A percentile compares a stretch with the other conserved stretches of the same genome.
These are phyloP conservation scores for Kockiozyma suomiensis DNA, from an alignment of 805 yeast genomes.

Conservation along the genomic window DNA sequence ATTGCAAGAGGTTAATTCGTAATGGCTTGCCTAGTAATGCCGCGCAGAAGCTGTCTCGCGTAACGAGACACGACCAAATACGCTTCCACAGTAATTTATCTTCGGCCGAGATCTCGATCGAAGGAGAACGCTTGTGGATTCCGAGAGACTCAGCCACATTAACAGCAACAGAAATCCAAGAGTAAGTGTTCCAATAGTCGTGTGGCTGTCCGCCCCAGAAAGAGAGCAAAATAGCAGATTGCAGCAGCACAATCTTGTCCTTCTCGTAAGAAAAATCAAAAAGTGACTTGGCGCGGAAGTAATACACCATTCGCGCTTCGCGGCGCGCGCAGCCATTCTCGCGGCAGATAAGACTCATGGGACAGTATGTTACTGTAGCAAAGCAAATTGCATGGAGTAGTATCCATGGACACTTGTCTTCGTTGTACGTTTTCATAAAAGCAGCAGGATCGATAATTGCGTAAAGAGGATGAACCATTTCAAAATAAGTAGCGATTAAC, in stretches of 20 bases:
- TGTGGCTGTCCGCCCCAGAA: conserved; percentile 30
- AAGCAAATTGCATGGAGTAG: conserved; percentile 25
- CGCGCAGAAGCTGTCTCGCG: conserved; percentile 23
- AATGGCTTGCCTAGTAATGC: conserved; percentile 25
- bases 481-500: conserved; percentile 21
- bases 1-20: conserved; percentile 24
- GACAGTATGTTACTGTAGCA: conserved; percentile 22
- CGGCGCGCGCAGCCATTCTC: conserved; percentile 11
- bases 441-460: conserved; percentile 20
- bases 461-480: conserved; percentile 25
- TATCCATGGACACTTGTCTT: conserved; percentile 15
- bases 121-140: conserved; percentile 4
- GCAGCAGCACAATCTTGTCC: conserved; percentile 17
- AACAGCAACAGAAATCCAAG: conserved; percentile 29
- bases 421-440: conserved; percentile 13
- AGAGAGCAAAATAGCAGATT: conserved; percentile 18
- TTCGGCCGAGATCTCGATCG: conserved; percentile 12
- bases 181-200: conserved; percentile 28
- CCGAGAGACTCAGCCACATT: conserved; percentile 31
- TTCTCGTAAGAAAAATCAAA: conserved; percentile 27
- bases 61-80: conserved; percentile 27
- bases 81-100: conserved; percentile 16
- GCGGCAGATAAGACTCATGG: neutral
- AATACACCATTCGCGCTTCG: conserved; percentile 27
- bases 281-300: conserved; percentile 24